These are phyloP conservation scores for Dothiorella sarmentorum DNA, from an alignment of 2,329 filamentous ascomycete genomes.

Conservation along the genomic window DNA sequence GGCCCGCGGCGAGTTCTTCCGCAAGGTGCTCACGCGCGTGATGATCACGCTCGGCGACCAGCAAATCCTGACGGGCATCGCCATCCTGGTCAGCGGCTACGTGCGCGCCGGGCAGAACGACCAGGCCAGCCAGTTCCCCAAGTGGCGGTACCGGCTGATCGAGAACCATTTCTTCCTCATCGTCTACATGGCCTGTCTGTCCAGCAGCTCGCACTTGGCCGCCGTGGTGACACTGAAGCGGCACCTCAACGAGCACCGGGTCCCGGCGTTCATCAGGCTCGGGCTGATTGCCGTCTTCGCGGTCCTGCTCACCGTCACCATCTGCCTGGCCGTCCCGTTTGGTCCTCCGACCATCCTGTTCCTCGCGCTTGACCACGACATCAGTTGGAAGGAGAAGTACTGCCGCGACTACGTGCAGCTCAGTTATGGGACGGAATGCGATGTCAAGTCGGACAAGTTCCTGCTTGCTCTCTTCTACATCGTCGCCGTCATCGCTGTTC, in stretches of 20 bases:
- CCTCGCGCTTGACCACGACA: background rate
- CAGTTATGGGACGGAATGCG: background rate
- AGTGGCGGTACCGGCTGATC: background rate
- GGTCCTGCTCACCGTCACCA: conserved; percentile 27
- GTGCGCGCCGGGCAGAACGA: background rate
- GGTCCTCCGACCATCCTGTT: background rate
- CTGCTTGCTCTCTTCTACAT: background rate
- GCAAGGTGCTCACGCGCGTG: conserved; percentile 31
- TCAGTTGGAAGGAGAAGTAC: background rate
- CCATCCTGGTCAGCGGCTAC: conserved; percentile 28
- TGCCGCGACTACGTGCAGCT: background rate
- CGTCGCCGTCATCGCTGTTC: background rate
- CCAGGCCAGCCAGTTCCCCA: background rate
- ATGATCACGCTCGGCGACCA: conserved; percentile 33
- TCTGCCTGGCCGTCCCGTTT: conserved; percentile 26
- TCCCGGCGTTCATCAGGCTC: conserved; percentile 30
- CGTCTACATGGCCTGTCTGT: conserved; percentile 32
- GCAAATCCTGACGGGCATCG: conserved; percentile 32
- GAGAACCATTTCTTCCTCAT: conserved; percentile 21
- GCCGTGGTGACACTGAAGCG: conserved; percentile 32
- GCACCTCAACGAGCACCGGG: conserved; percentile 30
- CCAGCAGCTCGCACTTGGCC: conserved; percentile 32
- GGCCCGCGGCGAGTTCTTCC: conserved; percentile 19
- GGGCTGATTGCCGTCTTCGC: conserved; percentile 29
- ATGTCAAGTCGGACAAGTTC: background rate